phyloP scores from a whole-genome alignment of 2,329 filamentous ascomycete species.

The Diaporthe helianthi region DNA sequence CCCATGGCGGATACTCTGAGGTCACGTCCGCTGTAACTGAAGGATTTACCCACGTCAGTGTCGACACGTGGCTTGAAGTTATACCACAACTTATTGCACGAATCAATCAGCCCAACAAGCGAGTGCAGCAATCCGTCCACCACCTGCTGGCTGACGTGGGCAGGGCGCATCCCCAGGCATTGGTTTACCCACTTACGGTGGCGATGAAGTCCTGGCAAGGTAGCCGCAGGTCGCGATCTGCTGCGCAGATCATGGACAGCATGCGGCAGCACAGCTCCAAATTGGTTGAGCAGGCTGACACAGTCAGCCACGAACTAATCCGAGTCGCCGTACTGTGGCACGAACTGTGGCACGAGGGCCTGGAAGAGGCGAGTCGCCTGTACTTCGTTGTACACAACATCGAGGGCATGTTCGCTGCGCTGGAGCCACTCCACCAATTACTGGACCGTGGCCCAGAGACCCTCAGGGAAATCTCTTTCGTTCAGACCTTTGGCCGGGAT shows the following conservation, averaged over 20 bases:
- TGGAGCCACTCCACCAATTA: slow-evolving; percentile 90
- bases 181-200: slow-evolving; percentile 96
- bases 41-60: slow-evolving; percentile 88
- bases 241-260: slow-evolving; percentile 93
- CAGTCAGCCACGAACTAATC: slow-evolving; percentile 96
- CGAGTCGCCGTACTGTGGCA: slow-evolving; percentile 98
- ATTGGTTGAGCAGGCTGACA: slow-evolving; percentile 92
- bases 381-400: slow-evolving; percentile 99
- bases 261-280: slow-evolving; percentile 94
- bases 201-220: slow-evolving; percentile 94
- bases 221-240: slow-evolving; percentile 83
- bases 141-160: slow-evolving; percentile 92
- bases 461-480: slow-evolving; percentile 93
- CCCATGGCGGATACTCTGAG: slow-evolving; percentile 85
- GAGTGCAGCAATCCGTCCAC: slow-evolving; percentile 90
- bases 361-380: slow-evolving; percentile 93
- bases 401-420: slow-evolving; percentile 92
- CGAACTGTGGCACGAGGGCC: slow-evolving; percentile 96
- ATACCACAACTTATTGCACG: slow-evolving; percentile 96
- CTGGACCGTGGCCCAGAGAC: slow-evolving; percentile 92
- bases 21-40: slow-evolving; percentile 90
- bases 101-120: slow-evolving; percentile 92
- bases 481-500: slow-evolving; percentile 95
- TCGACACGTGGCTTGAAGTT: slow-evolving; percentile 98
- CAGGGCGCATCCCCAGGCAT: slow-evolving; percentile 89